Evolutionary conservation across 2,329 filamentous ascomycete genomes (phyloP).

Genomic region (Scedosporium aurantiacum): DNA sequence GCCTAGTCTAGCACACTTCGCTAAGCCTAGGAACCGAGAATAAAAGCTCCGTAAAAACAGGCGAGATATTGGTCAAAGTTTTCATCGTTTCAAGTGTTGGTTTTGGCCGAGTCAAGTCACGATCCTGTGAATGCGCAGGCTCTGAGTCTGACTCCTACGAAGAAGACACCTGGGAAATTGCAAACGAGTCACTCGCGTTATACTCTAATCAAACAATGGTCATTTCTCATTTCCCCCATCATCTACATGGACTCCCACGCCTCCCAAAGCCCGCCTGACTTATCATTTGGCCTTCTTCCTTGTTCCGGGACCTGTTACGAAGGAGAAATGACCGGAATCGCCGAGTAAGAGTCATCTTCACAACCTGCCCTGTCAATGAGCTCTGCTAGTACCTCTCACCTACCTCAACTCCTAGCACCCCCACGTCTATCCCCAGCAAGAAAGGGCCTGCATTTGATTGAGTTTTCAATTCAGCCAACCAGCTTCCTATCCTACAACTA

Average conservation of each 20-base stretch:
- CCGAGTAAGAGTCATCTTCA: too few relatives aligned
- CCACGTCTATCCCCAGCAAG: too few relatives aligned
- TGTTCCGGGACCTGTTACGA: too few relatives aligned
- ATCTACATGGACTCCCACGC: not conserved
- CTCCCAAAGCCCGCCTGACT: not conserved
- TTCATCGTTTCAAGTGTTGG: too few relatives aligned
- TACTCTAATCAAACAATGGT: not conserved
- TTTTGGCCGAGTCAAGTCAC: not conserved
- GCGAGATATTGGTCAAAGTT: not conserved
- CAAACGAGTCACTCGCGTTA: not conserved
- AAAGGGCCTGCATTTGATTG: too few relatives aligned
- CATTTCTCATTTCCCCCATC: too few relatives aligned
- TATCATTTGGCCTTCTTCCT: not conserved
- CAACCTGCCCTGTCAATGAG: too few relatives aligned
- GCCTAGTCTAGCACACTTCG: not conserved
- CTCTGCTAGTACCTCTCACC: too few relatives aligned
- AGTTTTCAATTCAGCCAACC: too few relatives aligned
- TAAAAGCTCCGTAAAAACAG: not conserved
- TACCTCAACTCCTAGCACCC: too few relatives aligned
- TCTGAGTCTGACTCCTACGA: not conserved
- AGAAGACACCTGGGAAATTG: not conserved
- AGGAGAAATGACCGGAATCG: too few relatives aligned
- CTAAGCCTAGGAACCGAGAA: not conserved
- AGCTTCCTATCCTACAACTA: too few relatives aligned
- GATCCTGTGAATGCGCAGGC: not conserved